Percentiles rank a stretch among this genome's conserved stretches.
phyloP scores from a whole-genome alignment of 2,329 filamentous ascomycete genomes.

The Xylariaceae sp. region DNA sequence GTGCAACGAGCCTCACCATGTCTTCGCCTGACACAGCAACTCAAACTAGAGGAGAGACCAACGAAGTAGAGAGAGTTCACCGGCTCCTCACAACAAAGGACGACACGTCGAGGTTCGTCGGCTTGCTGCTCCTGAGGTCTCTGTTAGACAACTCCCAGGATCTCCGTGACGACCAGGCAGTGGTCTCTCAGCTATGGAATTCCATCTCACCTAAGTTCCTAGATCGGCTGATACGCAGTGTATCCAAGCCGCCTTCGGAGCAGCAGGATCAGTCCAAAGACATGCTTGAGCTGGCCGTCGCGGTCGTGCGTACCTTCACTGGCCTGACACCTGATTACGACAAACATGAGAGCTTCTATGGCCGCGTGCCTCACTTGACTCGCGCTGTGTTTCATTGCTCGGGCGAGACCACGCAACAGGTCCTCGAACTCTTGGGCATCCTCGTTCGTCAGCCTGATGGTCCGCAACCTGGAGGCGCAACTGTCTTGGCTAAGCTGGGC shows the following conservation, averaged over 20 bases:
- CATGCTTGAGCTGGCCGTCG: constrained; percentile 57
- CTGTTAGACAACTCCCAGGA: constrained; percentile 52
- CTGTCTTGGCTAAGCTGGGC: constrained; percentile 30
- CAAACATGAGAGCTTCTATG: constrained; percentile 37
- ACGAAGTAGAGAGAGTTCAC: constrained; percentile 41
- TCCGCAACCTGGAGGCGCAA: constrained; percentile 26
- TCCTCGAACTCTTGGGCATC: constrained; percentile 50
- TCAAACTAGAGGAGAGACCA: no score
- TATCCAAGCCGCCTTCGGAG: constrained; percentile 27
- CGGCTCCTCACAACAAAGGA: constrained; percentile 50
- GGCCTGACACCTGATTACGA: constrained; percentile 45
- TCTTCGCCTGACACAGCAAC: no score
- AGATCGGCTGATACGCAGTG: constrained; percentile 53
- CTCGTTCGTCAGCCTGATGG: constrained; percentile 47
- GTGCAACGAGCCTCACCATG: no score
- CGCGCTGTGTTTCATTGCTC: constrained; percentile 48
- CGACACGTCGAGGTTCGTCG: constrained; percentile 62
- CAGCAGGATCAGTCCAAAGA: constrained; percentile 41
- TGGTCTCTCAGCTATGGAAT: constrained; percentile 47
- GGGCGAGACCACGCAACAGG: constrained; percentile 40
- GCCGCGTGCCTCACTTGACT: constrained; percentile 46
- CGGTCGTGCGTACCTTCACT: constrained; percentile 55
- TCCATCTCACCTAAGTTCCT: constrained; percentile 56
- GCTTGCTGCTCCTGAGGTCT: constrained; percentile 58
- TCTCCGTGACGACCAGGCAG: constrained; percentile 39